phyloP scores from a whole-genome alignment of 257 asterid species.

The Salvia miltiorrhiza region DNA sequence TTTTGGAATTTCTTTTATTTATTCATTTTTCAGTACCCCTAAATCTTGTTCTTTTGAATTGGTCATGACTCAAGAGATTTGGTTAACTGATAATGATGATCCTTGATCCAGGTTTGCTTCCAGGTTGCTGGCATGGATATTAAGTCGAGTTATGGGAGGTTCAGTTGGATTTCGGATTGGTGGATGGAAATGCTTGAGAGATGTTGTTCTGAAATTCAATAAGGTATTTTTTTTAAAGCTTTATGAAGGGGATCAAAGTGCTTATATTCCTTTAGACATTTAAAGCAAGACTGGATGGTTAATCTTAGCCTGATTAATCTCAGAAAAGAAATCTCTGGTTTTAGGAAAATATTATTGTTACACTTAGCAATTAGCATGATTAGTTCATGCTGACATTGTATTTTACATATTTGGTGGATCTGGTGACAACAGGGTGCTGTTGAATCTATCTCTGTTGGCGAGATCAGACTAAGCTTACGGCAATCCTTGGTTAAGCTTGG shows the following conservation, averaged over 20 bases:
- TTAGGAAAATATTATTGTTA: constrained; percentile 16
- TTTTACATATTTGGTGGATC: constrained; percentile 24
- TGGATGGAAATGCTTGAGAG: constrained; percentile 98
- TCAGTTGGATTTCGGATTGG: constrained; percentile 82
- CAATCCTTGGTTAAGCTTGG: constrained; percentile 94
- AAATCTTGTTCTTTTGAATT: constrained; percentile 8
- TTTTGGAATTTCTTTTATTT: background rate
- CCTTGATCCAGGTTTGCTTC: constrained; percentile 78
- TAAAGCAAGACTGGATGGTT: constrained; percentile 1
- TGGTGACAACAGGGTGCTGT: constrained; percentile 72
- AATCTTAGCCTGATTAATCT: background rate
- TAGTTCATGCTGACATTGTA: constrained; percentile 19
- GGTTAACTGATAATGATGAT: constrained; percentile 25
- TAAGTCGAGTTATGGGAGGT: constrained; percentile 81
- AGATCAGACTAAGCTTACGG: constrained; percentile 84
- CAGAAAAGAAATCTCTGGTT: background rate
- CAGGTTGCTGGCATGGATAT: constrained; percentile 80
- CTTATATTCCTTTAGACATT: background rate
- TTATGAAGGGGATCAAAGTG: background rate
- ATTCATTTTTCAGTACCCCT: background rate
- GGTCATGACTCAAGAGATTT: background rate
- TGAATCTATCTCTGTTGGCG: constrained; percentile 88
- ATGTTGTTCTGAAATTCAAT: constrained; percentile 73
- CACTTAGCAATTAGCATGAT: background rate
- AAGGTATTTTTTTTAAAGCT: constrained; percentile 45